Evolutionary conservation across 371 early-diverging fungal species (phyloP).

Genomic region (Mycotypha africana): DNA sequence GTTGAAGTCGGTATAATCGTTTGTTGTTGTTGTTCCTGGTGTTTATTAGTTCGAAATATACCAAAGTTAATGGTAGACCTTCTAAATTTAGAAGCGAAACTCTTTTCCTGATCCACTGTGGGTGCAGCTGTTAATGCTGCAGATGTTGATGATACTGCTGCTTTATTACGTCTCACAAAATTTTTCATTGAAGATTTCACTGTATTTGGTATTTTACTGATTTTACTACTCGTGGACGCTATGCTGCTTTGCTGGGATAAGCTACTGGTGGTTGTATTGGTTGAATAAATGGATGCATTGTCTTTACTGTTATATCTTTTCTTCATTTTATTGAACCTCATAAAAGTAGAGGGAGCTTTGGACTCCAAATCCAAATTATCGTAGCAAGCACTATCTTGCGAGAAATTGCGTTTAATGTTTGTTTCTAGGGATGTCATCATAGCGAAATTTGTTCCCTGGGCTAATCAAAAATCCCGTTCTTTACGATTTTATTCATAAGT

Average conservation of each 20-base stretch:
- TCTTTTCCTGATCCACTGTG: no score
- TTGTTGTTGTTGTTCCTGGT: no score
- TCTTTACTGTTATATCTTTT: constrained; percentile 4
- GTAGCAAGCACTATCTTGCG: constrained; percentile 11
- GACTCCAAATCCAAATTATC: no score
- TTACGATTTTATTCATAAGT: no score
- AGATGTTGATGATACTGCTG: neutral
- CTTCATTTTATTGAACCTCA: neutral
- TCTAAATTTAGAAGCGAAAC: neutral
- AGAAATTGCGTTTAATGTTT: neutral
- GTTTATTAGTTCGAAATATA: no score
- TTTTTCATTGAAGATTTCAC: constrained; percentile 37
- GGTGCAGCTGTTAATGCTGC: no score
- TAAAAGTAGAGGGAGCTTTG: no score
- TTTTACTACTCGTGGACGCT: constrained; percentile 29
- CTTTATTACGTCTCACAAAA: constrained; percentile 16
- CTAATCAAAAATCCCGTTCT: no score
- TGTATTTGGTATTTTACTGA: constrained; percentile 29
- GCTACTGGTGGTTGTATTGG: constrained; percentile 22
- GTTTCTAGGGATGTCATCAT: no score
- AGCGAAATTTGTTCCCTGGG: no score
- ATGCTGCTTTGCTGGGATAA: constrained; percentile 34
- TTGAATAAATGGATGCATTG: constrained; percentile 23
- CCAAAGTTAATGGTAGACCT: no score
- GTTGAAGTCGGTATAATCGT: no score